Conservation (phyloP, 2,329 filamentous ascomycete genomes). For the Magnaporthiopsis poae region DNA sequence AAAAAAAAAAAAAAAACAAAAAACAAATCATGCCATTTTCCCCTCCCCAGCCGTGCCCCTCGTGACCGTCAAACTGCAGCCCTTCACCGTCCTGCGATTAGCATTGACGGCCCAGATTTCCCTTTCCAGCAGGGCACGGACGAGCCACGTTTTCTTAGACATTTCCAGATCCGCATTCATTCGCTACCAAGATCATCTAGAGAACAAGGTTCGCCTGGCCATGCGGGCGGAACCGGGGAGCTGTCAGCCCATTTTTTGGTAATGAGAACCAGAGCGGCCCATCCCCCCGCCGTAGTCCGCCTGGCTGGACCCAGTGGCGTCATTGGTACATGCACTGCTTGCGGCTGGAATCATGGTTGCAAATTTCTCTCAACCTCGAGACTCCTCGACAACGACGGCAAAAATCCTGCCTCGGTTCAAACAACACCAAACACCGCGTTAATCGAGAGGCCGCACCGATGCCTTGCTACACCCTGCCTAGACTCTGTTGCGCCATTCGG, state of each 20-base stretch:
- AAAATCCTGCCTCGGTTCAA: too few relatives aligned
- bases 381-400: too few relatives aligned
- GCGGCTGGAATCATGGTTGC: background rate
- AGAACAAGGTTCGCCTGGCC: background rate
- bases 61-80: background rate
- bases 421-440: too few relatives aligned
- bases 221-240: background rate
- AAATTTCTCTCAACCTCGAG: too few relatives aligned
- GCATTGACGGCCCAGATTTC: too few relatives aligned
- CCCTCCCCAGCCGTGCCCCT: background rate
- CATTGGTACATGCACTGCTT: background rate
- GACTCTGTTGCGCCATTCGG: too few relatives aligned
- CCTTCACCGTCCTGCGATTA: background rate
- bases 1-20: background rate
- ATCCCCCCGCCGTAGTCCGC: background rate
- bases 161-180: too few relatives aligned
- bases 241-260: slow-evolving; percentile 1
- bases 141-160: too few relatives aligned
- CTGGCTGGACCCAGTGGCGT: background rate
- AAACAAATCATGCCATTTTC: background rate
- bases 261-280: background rate
- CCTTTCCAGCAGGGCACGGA: too few relatives aligned
- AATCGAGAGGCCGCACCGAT: too few relatives aligned
- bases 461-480: too few relatives aligned
- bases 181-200: background rate